phyloP scores from a whole-genome alignment of 306 rosid genomes.

The Prunus dulcis region DNA sequence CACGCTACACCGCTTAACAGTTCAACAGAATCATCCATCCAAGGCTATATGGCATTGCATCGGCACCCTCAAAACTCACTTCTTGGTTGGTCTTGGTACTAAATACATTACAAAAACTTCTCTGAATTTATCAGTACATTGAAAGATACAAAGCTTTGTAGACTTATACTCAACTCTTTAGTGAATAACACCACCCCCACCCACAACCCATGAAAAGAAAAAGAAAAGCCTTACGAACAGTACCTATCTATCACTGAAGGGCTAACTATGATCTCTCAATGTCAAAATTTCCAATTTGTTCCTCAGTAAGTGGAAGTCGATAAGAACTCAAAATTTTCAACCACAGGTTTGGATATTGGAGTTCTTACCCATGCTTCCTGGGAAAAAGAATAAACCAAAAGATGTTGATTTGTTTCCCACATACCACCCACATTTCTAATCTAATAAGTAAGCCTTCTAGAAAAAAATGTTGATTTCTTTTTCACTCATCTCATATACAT shows the following conservation, averaged over 20 bases:
- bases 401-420: background rate
- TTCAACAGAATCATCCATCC: no score
- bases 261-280: slow-evolving; percentile 23
- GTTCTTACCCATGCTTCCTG: slow-evolving; percentile 31
- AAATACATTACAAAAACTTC: background rate
- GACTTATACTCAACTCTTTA: background rate
- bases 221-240: background rate
- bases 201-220: background rate
- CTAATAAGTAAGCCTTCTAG: slow-evolving; percentile 31
- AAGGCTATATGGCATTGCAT: no score
- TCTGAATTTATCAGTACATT: background rate
- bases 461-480: slow-evolving; percentile 77
- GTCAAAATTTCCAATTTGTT: slow-evolving; percentile 39
- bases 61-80: no score
- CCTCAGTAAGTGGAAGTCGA: slow-evolving; percentile 25
- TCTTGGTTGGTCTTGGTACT: no score
- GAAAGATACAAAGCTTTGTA: background rate
- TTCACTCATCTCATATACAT: slow-evolving; percentile 91
- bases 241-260: background rate
- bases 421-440: slow-evolving; percentile 12
- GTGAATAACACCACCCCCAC: background rate
- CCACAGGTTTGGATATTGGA: slow-evolving; percentile 20
- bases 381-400: slow-evolving; percentile 25
- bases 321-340: slow-evolving; percentile 43
- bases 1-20: background rate